Conservation (phyloP, 2,329 filamentous ascomycete species). For the Fusarium sp. region DNA sequence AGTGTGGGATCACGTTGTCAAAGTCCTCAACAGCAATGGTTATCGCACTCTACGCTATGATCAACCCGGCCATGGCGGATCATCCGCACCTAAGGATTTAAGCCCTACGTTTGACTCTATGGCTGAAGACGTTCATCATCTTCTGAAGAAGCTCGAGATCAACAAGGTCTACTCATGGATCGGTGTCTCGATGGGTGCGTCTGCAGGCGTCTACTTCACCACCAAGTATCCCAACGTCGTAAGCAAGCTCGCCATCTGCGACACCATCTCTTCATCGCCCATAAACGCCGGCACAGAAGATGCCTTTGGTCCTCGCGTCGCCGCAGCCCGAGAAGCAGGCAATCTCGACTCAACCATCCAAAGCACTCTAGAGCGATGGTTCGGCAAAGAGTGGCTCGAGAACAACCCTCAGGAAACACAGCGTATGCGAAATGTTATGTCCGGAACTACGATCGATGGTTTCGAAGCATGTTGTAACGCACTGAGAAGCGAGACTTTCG, state of each 20-base stretch:
- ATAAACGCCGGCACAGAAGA: constrained; percentile 49
- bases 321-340: constrained; percentile 47
- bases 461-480: constrained; percentile 55
- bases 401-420: constrained; percentile 48
- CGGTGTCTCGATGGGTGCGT: constrained; percentile 58
- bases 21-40: constrained; percentile 46
- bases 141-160: constrained; percentile 48
- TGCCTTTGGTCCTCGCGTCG: constrained; percentile 49
- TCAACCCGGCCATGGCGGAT: constrained; percentile 55
- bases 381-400: constrained; percentile 50
- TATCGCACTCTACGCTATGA: constrained; percentile 56
- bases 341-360: constrained; percentile 46
- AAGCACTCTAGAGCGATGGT: constrained; percentile 54
- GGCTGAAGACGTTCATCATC: constrained; percentile 49
- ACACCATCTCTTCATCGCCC: constrained; percentile 53
- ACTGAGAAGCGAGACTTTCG: constrained; percentile 49
- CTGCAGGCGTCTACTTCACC: constrained; percentile 52
- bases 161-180: constrained; percentile 52
- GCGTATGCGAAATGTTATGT: constrained; percentile 50
- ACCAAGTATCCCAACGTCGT: constrained; percentile 51
- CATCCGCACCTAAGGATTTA: constrained; percentile 47
- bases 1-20: constrained; percentile 54
- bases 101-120: constrained; percentile 53
- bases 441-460: constrained; percentile 51
- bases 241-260: constrained; percentile 51